Percentiles rank a stretch among this genome's conserved stretches.
These are phyloP conservation scores for Penicillium nucicola DNA, from an alignment of 495 filamentous ascomycete genomes.

Conservation along the genomic window DNA sequence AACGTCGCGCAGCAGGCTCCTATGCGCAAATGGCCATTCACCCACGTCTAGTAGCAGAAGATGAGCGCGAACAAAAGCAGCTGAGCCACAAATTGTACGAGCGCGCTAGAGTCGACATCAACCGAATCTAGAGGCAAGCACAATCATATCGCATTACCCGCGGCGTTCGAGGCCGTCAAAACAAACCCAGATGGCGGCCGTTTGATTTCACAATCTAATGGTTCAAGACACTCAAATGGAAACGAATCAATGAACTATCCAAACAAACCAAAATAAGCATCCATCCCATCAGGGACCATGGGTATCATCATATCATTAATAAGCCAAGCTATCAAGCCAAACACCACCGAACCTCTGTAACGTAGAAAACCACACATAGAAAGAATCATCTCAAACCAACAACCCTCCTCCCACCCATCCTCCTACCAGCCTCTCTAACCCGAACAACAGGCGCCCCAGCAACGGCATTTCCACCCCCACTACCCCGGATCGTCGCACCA, in stretches of 20 bases:
- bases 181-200: not conserved
- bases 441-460: conserved; percentile 16
- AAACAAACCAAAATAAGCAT: not conserved
- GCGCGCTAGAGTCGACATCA: conserved; percentile 80
- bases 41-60: conserved; percentile 54
- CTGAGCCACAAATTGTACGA: conserved; percentile 74
- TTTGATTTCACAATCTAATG: conserved; percentile 3
- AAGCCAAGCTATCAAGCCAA: not conserved
- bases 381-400: conserved; percentile 34
- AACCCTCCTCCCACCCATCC: conserved; percentile 38
- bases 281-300: not conserved
- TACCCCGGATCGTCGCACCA: conserved; percentile 43
- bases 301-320: conserved; percentile 7
- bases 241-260: conserved; percentile 24
- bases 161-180: conserved; percentile 18
- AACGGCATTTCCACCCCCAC: conserved; percentile 21
- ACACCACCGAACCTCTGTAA: conserved; percentile 4
- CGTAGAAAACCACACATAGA: not conserved
- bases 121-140: conserved; percentile 57
- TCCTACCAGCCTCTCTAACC: conserved; percentile 26
- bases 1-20: conserved; percentile 73
- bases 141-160: conserved; percentile 25
- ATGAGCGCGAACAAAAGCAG: conserved; percentile 57
- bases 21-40: conserved; percentile 75
- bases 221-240: conserved; percentile 1